These are phyloP conservation scores for Coemansia sp. DNA, from an alignment of 192 early-diverging fungal genomes.

Conservation along the genomic window DNA sequence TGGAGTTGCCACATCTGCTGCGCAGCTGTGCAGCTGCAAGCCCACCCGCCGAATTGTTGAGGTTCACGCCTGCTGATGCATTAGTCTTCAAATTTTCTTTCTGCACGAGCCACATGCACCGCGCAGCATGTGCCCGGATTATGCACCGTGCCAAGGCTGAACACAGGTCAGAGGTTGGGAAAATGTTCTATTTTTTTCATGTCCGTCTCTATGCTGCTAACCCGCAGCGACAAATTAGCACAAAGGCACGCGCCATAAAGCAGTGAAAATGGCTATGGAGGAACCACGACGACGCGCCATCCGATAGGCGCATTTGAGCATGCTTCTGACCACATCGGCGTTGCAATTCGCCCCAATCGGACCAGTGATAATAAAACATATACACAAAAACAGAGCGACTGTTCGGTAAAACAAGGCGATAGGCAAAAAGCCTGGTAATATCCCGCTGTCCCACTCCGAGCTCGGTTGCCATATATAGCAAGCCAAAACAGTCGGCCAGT, in stretches of 20 bases:
- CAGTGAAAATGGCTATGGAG: background rate
- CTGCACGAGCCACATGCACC: background rate
- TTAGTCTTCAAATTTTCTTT: background rate
- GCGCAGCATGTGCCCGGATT: background rate
- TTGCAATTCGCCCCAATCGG: background rate
- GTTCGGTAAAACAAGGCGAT: background rate
- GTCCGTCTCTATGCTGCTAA: background rate
- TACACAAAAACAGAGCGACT: background rate
- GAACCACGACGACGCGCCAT: too few relatives aligned
- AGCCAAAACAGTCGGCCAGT: background rate
- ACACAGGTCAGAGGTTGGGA: background rate
- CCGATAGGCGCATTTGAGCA: background rate
- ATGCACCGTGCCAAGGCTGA: background rate
- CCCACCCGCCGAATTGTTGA: background rate
- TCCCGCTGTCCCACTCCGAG: background rate
- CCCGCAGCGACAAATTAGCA: background rate
- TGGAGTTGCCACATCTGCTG: background rate
- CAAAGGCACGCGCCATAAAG: background rate
- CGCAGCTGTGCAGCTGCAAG: background rate
- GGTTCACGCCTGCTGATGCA: background rate
- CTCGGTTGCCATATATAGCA: background rate
- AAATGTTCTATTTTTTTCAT: background rate
- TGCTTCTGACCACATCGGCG: background rate
- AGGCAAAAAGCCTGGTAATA: background rate
- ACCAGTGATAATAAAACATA: background rate